Evolutionary conservation across 2,329 filamentous ascomycete species (phyloP).

Genomic region (Scolecobasidium constrictum): DNA sequence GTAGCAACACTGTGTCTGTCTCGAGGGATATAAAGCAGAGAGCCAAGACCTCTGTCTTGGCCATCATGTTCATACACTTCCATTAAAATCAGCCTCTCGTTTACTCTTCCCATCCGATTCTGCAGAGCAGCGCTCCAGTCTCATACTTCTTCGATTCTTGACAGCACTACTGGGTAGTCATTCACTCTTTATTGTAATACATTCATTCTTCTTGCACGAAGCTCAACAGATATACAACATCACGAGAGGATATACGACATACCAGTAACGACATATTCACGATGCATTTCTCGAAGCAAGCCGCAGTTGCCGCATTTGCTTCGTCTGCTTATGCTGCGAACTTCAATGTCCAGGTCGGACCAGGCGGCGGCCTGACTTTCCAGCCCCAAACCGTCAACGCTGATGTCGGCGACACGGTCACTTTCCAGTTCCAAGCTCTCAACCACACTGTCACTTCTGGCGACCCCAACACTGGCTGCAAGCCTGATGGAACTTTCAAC

Average conservation of each 20-base stretch:
- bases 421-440: slow-evolving; percentile 28
- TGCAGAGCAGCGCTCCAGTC: slow-evolving; percentile 6
- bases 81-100: background rate
- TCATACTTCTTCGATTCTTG: slow-evolving; percentile 5
- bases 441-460: slow-evolving; percentile 28
- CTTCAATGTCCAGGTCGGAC: slow-evolving; percentile 22
- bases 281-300: slow-evolving; percentile 28
- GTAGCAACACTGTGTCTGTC: no score
- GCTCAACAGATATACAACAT: background rate
- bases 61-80: background rate
- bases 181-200: slow-evolving; percentile 3
- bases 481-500: slow-evolving; percentile 25
- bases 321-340: slow-evolving; percentile 21
- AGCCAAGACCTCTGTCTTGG: background rate
- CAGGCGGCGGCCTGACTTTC: slow-evolving; percentile 19
- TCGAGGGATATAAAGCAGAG: no score
- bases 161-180: slow-evolving; percentile 10
- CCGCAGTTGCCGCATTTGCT: slow-evolving; percentile 20
- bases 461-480: slow-evolving; percentile 23
- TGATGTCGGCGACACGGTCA: slow-evolving; percentile 25
- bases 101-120: background rate
- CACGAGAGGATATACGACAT: background rate
- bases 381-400: slow-evolving; percentile 23
- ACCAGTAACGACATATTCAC: slow-evolving; percentile 16
- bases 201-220: slow-evolving; percentile 1